Conservation (phyloP, 768 basidiomycete species). For the Paxillus ammoniavirescens region DNA sequence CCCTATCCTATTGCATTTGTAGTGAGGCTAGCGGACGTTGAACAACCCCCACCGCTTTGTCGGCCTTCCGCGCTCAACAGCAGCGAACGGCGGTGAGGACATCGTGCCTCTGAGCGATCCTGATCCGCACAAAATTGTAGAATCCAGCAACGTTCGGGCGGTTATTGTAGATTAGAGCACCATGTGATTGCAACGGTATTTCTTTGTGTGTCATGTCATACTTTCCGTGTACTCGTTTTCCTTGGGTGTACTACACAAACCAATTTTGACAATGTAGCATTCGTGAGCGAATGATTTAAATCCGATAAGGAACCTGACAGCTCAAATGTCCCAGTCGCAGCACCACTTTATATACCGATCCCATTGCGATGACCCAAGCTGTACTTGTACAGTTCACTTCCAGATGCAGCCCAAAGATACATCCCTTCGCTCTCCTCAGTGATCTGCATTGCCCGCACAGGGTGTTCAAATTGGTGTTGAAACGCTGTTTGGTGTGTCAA, state of each 20-base stretch:
- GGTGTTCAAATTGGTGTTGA: conserved; percentile 34
- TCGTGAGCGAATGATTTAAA: background rate
- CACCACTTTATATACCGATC: background rate
- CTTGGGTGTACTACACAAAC: too few species aligned
- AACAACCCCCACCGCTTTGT: background rate
- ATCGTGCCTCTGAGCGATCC: too few species aligned
- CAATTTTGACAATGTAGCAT: background rate
- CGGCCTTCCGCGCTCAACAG: too few species aligned
- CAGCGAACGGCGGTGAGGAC: too few species aligned
- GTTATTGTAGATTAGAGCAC: too few species aligned
- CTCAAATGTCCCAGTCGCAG: background rate
- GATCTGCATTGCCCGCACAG: conserved; percentile 50
- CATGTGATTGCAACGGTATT: too few species aligned
- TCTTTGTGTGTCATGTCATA: too few species aligned
- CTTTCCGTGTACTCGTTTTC: too few species aligned
- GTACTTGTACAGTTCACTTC: conserved; percentile 45
- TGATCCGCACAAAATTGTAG: too few species aligned
- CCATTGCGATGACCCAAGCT: conserved; percentile 43
- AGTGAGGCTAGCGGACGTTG: conserved; percentile 17
- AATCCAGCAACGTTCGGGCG: too few species aligned
- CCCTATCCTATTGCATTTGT: conserved; percentile 22
- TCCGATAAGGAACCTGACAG: background rate
- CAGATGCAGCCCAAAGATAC: conserved; percentile 54
- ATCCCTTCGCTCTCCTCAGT: conserved; percentile 38
- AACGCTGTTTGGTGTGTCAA: conserved; percentile 26